Evolutionary conservation across 768 basidiomycete genomes (phyloP).

Genomic region (Pleurotus platypus): DNA sequence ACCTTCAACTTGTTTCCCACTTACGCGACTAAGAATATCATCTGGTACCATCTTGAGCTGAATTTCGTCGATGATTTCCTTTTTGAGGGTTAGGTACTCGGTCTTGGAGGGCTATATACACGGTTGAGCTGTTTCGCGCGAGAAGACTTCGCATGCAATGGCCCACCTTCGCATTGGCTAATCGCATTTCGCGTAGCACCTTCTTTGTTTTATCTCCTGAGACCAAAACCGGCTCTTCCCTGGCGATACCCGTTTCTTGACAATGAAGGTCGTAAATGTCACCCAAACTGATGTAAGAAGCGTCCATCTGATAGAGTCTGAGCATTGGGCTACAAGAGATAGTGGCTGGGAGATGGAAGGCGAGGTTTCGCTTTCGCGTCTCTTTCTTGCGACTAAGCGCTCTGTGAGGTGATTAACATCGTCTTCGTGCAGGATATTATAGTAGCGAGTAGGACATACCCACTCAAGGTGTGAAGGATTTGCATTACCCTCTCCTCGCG

Average conservation of each 20-base stretch:
- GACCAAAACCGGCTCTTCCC: constrained; percentile 86
- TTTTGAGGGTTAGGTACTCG: constrained; percentile 69
- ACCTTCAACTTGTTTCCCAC: constrained; percentile 18
- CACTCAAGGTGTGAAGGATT: constrained; percentile 91
- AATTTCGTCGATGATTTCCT: constrained; percentile 88
- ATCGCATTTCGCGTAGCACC: constrained; percentile 59
- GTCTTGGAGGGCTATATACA: constrained; percentile 48
- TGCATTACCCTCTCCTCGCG: constrained; percentile 93
- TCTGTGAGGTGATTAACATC: constrained; percentile 33
- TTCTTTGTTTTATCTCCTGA: constrained; percentile 82
- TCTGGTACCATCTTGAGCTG: constrained; percentile 86
- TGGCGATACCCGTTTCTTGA: constrained; percentile 63
- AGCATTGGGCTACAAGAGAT: constrained; percentile 80
- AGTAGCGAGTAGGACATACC: constrained; percentile 40
- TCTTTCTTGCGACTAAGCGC: constrained; percentile 87
- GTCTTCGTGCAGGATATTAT: neutral
- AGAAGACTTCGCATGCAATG: too few species aligned
- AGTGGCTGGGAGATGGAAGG: constrained; percentile 87
- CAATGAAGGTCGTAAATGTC: constrained; percentile 95
- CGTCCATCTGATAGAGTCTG: constrained; percentile 87
- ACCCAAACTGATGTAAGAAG: constrained; percentile 85
- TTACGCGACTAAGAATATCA: constrained; percentile 77
- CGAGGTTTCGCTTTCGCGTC: constrained; percentile 84
- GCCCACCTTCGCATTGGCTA: constrained; percentile 40
- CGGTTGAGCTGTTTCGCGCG: neutral